These are phyloP conservation scores for Cardamine resedifolia DNA, from an alignment of 345 rosid genomes.

Conservation along the genomic window DNA sequence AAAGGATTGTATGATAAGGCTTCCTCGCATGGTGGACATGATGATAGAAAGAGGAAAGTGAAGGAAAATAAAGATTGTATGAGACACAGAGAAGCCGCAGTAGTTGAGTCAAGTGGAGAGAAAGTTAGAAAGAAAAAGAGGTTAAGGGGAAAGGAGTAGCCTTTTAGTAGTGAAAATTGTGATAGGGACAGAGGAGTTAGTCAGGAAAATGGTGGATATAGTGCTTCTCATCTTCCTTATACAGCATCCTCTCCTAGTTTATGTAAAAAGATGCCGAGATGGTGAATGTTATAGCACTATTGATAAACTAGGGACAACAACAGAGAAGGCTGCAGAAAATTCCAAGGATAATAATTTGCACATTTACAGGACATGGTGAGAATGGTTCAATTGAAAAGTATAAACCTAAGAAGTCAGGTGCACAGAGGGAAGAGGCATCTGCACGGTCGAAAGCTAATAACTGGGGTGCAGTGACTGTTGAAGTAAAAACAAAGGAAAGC, in stretches of 20 bases:
- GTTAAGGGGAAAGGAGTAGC: constrained; percentile 58
- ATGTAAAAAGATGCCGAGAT: constrained; percentile 42
- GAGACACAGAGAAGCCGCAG: constrained; percentile 33
- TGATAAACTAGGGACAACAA: constrained; percentile 29
- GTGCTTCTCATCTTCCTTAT: constrained; percentile 32
- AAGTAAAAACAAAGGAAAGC: constrained; percentile 45
- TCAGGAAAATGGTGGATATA: constrained; percentile 32
- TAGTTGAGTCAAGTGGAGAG: constrained; percentile 52
- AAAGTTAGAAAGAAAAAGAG: constrained; percentile 61
- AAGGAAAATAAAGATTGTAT: constrained; percentile 42
- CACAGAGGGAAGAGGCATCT: constrained; percentile 50
- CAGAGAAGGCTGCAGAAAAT: constrained; percentile 39
- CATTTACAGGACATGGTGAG: background rate
- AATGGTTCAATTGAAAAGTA: constrained; percentile 7
- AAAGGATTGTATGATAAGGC: constrained; percentile 37
- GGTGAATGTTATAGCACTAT: constrained; percentile 35
- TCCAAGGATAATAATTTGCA: background rate
- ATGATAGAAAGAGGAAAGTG: constrained; percentile 60
- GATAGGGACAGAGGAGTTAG: constrained; percentile 50
- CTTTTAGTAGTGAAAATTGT: constrained; percentile 49
- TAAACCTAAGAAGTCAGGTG: constrained; percentile 23
- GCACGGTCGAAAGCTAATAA: constrained; percentile 54
- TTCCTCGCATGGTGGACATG: constrained; percentile 41
- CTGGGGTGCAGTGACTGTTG: constrained; percentile 37
- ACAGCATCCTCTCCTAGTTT: constrained; percentile 65